These are phyloP conservation scores for Gossypium thurberi DNA, from an alignment of 345 rosid genomes.

Conservation along the genomic window DNA sequence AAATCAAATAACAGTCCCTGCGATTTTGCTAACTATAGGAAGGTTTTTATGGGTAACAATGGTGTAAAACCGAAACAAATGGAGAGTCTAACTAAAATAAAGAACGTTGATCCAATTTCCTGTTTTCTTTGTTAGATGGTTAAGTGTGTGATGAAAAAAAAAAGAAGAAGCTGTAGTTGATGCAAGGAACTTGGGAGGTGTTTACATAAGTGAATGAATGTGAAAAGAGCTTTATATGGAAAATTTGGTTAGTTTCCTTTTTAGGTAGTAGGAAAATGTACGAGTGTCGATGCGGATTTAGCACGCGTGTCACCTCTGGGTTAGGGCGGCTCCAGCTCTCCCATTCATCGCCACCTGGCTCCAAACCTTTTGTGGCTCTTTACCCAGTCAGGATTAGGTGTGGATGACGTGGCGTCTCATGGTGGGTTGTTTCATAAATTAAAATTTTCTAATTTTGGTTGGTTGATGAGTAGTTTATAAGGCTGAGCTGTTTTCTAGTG, in stretches of 20 bases:
- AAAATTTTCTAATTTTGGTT: neutral
- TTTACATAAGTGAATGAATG: too few species aligned
- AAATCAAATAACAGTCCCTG: neutral
- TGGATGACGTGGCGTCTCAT: neutral
- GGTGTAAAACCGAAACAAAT: constrained; percentile 16
- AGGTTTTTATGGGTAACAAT: constrained; percentile 11
- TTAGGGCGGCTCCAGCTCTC: neutral
- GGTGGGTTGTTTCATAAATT: too few species aligned
- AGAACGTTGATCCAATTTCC: neutral
- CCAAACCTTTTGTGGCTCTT: neutral
- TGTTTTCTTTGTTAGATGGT: neutral
- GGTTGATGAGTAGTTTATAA: neutral
- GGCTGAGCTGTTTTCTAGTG: neutral
- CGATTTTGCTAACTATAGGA: constrained; percentile 19
- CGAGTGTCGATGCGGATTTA: too few species aligned
- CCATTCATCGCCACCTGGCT: neutral
- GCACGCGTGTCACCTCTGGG: neutral
- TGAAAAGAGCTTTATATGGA: neutral
- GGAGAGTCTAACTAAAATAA: constrained; percentile 2
- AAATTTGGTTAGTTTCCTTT: neutral
- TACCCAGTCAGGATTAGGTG: neutral
- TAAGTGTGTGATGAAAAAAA: neutral
- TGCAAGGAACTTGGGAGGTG: too few species aligned
- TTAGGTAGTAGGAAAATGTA: neutral
- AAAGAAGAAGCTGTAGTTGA: too few species aligned